Evolutionary conservation across 2,329 filamentous ascomycete genomes (phyloP).

Genomic region (Diaporthe ampelina): DNA sequence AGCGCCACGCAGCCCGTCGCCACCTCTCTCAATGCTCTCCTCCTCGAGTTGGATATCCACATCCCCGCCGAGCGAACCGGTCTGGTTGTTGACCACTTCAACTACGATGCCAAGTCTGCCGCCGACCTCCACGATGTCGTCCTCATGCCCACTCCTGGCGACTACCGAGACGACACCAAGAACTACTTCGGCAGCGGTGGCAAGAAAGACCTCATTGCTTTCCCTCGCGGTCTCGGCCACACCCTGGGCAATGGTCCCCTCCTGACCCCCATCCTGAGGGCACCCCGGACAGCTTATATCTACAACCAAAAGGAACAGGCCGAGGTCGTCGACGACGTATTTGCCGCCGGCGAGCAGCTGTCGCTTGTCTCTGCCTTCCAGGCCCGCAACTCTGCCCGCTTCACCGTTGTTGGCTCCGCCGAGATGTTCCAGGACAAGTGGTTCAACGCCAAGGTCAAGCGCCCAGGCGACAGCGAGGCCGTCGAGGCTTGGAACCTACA

Average conservation of each 20-base stretch:
- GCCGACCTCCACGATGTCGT: conserved; percentile 90
- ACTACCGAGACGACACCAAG: conserved; percentile 77
- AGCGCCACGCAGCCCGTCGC: conserved; percentile 80
- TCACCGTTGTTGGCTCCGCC: conserved; percentile 86
- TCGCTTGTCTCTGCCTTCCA: conserved; percentile 88
- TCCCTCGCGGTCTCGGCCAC: conserved; percentile 86
- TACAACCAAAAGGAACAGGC: conserved; percentile 93
- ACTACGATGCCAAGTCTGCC: conserved; percentile 84
- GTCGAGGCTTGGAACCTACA: conserved; percentile 82
- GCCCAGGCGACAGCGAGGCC: conserved; percentile 62
- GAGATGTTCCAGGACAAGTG: conserved; percentile 91
- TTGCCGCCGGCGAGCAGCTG: conserved; percentile 87
- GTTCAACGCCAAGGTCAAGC: conserved; percentile 85
- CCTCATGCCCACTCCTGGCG: conserved; percentile 77
- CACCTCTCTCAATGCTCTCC: conserved; percentile 80
- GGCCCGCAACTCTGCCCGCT: conserved; percentile 91
- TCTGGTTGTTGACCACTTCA: conserved; percentile 94
- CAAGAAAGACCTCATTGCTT: conserved; percentile 74
- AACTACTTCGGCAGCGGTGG: conserved; percentile 80
- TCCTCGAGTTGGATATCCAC: conserved; percentile 89
- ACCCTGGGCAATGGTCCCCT: conserved; percentile 83
- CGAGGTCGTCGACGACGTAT: conserved; percentile 81
- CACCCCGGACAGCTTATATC: conserved; percentile 88
- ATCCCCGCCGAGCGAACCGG: conserved; percentile 89
- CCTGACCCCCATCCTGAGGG: conserved; percentile 84